Evolutionary conservation across 164 flowering plant genomes (phyloP), one percentile per base, ranked within the genome.

Genomic region (Platanus orientalis): DNA sequence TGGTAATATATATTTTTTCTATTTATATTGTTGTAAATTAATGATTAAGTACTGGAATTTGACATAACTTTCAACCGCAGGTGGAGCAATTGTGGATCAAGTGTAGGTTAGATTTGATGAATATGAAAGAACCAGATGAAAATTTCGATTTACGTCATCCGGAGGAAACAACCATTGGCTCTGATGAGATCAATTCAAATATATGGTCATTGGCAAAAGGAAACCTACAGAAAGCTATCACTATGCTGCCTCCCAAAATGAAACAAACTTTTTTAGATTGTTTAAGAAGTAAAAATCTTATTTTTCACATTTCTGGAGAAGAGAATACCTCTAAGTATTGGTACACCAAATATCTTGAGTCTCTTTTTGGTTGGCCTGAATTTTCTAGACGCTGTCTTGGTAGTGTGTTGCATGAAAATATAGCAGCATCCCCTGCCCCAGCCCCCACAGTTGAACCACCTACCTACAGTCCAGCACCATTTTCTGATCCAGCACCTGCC

Each of bases 251-350:
- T 74, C 83, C 83, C 9, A 76, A 64, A 32, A 66, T 71, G 64
- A 80, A 80, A 60, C 75, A 74, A 63, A 68, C 60, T 19, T 75
- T 88, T 68, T 36, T 80, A 57, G 76, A 84, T 52, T 90, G 96
- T 65, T 65, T 87, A 48, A 67, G 70, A 29, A 76, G 71, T 61
- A 75, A 75, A 39, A 66, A 75, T 39, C 52, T 66, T 48, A 68
- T 60, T 39, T 55, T 73, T 26, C 70, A 4, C 25, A 60, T 68
- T 32, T 77, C 82, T 32, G 85, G 80, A 54, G 80, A 80, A 67
- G 88, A 79, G 60, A 75, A n/a, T 40, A 64, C 40, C 53, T 76
- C 73, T 26, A 69, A 63, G 12, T 62, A 55, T 63, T 75, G 82
- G 85, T 76, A 69, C 71, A 27, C 60, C 54, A 65, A 54, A 61